Percentiles rank a stretch among this genome's conserved stretches.
These are phyloP conservation scores for Lentithecium fluviatile DNA, from an alignment of 495 filamentous ascomycete genomes.

Conservation along the genomic window DNA sequence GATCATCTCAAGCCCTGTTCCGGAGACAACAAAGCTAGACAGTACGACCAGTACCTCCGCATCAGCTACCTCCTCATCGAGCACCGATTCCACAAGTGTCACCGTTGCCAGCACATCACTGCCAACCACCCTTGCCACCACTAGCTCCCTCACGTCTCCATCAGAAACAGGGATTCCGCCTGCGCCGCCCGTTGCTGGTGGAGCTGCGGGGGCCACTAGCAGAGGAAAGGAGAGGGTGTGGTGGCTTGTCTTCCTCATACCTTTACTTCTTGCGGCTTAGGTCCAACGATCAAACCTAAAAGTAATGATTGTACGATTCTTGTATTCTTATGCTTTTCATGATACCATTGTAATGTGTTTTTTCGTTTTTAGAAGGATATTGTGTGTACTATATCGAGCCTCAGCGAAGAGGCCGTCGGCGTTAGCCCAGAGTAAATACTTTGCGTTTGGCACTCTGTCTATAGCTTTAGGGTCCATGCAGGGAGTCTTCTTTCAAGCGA, in stretches of 20 bases:
- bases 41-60: too few relatives aligned
- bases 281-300: background rate
- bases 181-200: conserved; percentile 6
- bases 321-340: conserved; percentile 13
- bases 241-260: conserved; percentile 22
- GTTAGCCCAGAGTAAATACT: too few relatives aligned
- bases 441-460: too few relatives aligned
- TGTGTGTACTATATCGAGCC: too few relatives aligned
- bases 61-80: too few relatives aligned
- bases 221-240: conserved; percentile 20
- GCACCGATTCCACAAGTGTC: background rate
- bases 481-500: too few relatives aligned
- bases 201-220: background rate
- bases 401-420: too few relatives aligned
- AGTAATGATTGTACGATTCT: conserved; percentile 2
- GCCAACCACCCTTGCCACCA: conserved; percentile 9
- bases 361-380: too few relatives aligned
- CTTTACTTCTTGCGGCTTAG: conserved; percentile 1
- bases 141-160: background rate
- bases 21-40: too few relatives aligned
- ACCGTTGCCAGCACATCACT: conserved; percentile 1
- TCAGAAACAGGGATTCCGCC: conserved; percentile 11
- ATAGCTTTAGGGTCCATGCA: too few relatives aligned
- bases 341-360: conserved; percentile 11
- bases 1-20: too few relatives aligned